phyloP scores from a whole-genome alignment of 78 protist genomes.

The Bigelowiella natans region DNA sequence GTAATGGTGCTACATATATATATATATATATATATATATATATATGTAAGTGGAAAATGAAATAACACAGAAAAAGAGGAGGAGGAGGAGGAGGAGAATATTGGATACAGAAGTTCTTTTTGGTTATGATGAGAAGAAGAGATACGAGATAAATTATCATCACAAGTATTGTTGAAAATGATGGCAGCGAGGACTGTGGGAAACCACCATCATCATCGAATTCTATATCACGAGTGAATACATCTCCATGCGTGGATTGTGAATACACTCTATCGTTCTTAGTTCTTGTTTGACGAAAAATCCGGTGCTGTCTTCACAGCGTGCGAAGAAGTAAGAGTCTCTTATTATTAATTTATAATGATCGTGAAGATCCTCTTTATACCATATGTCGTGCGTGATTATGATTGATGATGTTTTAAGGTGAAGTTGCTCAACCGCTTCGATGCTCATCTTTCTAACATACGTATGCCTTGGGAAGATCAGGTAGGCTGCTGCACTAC shows the following conservation, averaged over 20 bases:
- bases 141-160: not conserved
- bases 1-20: not conserved
- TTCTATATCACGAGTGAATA: not conserved
- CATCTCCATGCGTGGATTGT: not conserved
- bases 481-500: too few species aligned
- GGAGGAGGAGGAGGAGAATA: too few species aligned
- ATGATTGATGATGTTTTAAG: not conserved
- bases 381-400: not conserved
- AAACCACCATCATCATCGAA: not conserved
- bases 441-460: not conserved
- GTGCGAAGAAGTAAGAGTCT: too few species aligned
- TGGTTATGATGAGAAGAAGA: too few species aligned
- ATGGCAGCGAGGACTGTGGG: too few species aligned
- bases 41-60: not conserved
- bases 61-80: too few species aligned
- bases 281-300: not conserved
- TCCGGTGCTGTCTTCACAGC: not conserved
- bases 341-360: too few species aligned
- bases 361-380: not conserved
- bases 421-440: not conserved
- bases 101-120: too few species aligned
- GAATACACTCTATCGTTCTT: not conserved
- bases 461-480: not conserved
- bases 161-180: not conserved
- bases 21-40: not conserved